Evolutionary conservation across 2,329 filamentous ascomycete genomes (phyloP).

Genomic region (Colletotrichum sp.): DNA sequence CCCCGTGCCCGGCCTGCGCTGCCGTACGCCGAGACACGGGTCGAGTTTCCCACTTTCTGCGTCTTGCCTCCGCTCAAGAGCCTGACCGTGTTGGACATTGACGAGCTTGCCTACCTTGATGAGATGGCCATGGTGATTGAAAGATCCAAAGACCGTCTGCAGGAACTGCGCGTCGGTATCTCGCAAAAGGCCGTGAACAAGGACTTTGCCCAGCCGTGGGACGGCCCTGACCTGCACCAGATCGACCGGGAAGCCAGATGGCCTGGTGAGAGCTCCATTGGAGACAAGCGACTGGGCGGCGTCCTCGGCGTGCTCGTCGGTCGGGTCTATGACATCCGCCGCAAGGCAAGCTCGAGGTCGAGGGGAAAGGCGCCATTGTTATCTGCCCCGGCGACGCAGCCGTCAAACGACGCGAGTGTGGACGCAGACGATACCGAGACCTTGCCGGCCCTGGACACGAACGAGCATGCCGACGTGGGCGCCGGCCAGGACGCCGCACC

Average conservation of each 20-base stretch:
- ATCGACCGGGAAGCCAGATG: slow-evolving; percentile 63
- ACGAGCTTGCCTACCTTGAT: slow-evolving; percentile 82
- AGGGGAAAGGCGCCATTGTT: not conserved
- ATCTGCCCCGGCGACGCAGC: not conserved
- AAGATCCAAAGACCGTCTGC: slow-evolving; percentile 68
- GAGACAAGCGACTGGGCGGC: slow-evolving; percentile 69
- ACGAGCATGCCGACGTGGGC: not conserved
- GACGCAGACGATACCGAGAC: not conserved
- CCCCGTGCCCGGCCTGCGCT: slow-evolving; percentile 41
- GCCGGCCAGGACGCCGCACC: not conserved
- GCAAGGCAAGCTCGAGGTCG: slow-evolving; percentile 17
- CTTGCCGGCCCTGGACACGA: not conserved
- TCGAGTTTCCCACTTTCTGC: slow-evolving; percentile 82
- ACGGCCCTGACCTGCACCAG: slow-evolving; percentile 66
- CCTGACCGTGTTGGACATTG: slow-evolving; percentile 79
- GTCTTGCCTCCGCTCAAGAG: slow-evolving; percentile 77
- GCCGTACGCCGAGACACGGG: slow-evolving; percentile 58
- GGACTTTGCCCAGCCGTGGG: slow-evolving; percentile 67
- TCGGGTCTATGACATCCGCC: slow-evolving; percentile 65
- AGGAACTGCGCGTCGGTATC: slow-evolving; percentile 77
- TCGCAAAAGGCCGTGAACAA: slow-evolving; percentile 50
- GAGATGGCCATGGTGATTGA: slow-evolving; percentile 82
- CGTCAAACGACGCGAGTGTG: not conserved
- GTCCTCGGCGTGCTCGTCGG: slow-evolving; percentile 73
- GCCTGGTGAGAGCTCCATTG: slow-evolving; percentile 62